Percentiles rank a stretch among this genome's conserved stretches.
Evolutionary conservation across 768 basidiomycete species (phyloP).

Genomic region (Mycena galericulata): DNA sequence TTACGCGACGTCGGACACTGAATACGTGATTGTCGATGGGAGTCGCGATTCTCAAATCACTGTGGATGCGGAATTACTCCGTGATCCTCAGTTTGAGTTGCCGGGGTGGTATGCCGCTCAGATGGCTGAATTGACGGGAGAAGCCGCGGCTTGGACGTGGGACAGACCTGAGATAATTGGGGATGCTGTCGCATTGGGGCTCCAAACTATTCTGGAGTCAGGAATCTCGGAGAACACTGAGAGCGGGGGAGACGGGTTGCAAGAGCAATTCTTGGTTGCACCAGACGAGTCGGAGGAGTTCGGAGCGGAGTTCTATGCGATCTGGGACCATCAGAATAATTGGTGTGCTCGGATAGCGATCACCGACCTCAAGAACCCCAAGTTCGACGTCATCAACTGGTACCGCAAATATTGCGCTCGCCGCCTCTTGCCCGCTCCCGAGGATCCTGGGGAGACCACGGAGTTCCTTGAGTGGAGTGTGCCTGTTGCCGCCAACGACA

Average conservation of each 20-base stretch:
- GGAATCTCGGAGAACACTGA: not conserved
- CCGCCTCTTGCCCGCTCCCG: not conserved
- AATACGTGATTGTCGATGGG: not conserved
- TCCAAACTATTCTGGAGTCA: not conserved
- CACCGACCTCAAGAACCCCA: not conserved
- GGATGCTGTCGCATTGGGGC: not conserved
- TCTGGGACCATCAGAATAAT: not conserved
- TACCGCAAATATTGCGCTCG: not conserved
- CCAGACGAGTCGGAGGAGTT: not conserved
- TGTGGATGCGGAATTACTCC: too few species aligned
- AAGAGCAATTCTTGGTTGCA: not conserved
- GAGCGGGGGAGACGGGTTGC: not conserved
- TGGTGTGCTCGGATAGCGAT: not conserved
- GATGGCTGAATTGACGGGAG: not conserved
- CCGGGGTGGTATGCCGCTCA: not conserved
- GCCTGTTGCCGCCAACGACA: not conserved
- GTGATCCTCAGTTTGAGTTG: too few species aligned
- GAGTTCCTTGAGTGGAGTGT: not conserved
- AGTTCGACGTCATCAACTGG: not conserved
- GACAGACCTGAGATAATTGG: not conserved
- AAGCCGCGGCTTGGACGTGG: not conserved
- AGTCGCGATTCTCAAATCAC: not conserved
- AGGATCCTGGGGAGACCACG: not conserved
- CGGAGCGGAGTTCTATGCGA: not conserved
- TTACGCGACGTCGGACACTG: not conserved